Percentiles rank a stretch among this genome's conserved stretches.
Conservation (phyloP, 768 basidiomycete genomes). For the Suillus paluster region DNA sequence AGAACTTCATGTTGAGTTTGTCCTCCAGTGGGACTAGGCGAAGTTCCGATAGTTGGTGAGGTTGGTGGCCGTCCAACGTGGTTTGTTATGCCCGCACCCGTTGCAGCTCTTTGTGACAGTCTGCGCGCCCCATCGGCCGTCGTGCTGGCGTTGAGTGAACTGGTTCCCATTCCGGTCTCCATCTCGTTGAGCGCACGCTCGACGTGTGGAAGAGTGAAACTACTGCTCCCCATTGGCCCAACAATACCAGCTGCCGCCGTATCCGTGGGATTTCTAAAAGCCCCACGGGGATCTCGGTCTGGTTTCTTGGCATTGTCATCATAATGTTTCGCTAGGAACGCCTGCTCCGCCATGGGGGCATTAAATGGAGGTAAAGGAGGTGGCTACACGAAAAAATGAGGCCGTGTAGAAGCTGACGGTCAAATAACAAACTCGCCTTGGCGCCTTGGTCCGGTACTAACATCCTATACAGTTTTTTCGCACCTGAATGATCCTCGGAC, state of each 20-base stretch:
- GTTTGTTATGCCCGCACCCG: slow-evolving; percentile 39
- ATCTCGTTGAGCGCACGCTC: slow-evolving; percentile 88
- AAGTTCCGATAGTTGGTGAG: slow-evolving; percentile 41
- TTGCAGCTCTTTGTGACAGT: slow-evolving; percentile 35
- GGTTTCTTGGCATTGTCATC: slow-evolving; percentile 91
- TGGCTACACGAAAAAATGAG: slow-evolving; percentile 44
- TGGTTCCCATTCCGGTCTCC: slow-evolving; percentile 61
- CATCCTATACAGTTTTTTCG: slow-evolving; percentile 66
- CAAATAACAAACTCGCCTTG: slow-evolving; percentile 53
- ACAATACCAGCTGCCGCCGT: slow-evolving; percentile 73
- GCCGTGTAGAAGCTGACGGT: not conserved
- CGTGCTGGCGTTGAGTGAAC: slow-evolving; percentile 37
- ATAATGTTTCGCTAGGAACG: slow-evolving; percentile 89
- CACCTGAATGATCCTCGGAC: slow-evolving; percentile 49
- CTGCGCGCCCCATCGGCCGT: slow-evolving; percentile 40
- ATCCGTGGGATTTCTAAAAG: slow-evolving; percentile 81
- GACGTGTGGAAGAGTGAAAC: slow-evolving; percentile 84
- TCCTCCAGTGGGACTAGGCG: slow-evolving; percentile 53
- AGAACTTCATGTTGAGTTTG: slow-evolving; percentile 82
- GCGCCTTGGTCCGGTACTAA: slow-evolving; percentile 78
- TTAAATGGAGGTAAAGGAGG: slow-evolving; percentile 76
- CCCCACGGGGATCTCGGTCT: slow-evolving; percentile 85
- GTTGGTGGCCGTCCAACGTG: slow-evolving; percentile 40
- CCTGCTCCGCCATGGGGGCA: slow-evolving; percentile 84
- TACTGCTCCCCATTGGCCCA: slow-evolving; percentile 89